These are phyloP conservation scores for Stereum hirsutum DNA, from an alignment of 1,284 basidiomycete species.

Conservation along the genomic window DNA sequence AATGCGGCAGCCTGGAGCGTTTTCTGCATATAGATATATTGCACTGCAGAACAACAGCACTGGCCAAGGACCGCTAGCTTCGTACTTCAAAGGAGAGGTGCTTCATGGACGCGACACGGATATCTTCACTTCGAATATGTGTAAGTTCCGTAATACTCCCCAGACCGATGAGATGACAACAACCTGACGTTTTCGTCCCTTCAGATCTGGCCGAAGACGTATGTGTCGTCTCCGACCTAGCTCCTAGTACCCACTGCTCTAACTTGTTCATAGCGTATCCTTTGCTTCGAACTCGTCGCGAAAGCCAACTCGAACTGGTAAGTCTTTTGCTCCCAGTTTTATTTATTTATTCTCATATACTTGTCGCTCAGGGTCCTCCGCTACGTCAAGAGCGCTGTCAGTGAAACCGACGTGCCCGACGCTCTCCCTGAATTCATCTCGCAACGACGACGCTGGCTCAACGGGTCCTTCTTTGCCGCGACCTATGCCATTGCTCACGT, in stretches of 20 bases:
- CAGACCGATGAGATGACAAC: background rate
- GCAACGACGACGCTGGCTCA: constrained; percentile 91
- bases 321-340: background rate
- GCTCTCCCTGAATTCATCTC: constrained; percentile 85
- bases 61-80: constrained; percentile 84
- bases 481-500: constrained; percentile 88
- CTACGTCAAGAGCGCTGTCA: constrained; percentile 91
- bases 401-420: constrained; percentile 88
- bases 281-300: constrained; percentile 92
- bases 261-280: constrained; percentile 44
- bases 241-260: background rate
- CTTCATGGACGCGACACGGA: constrained; percentile 85
- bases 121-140: constrained; percentile 94
- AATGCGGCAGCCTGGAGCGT: constrained; percentile 63
- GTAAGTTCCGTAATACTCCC: background rate
- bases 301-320: constrained; percentile 81
- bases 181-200: background rate
- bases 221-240: constrained; percentile 23
- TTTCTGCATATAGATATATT: constrained; percentile 88
- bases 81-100: constrained; percentile 94
- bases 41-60: constrained; percentile 80
- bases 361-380: constrained; percentile 71
- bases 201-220: constrained; percentile 70
- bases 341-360: background rate
- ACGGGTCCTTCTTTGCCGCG: constrained; percentile 95